Conservation (phyloP, 2,329 filamentous ascomycete species). For the Trichoderma semiorbis region DNA sequence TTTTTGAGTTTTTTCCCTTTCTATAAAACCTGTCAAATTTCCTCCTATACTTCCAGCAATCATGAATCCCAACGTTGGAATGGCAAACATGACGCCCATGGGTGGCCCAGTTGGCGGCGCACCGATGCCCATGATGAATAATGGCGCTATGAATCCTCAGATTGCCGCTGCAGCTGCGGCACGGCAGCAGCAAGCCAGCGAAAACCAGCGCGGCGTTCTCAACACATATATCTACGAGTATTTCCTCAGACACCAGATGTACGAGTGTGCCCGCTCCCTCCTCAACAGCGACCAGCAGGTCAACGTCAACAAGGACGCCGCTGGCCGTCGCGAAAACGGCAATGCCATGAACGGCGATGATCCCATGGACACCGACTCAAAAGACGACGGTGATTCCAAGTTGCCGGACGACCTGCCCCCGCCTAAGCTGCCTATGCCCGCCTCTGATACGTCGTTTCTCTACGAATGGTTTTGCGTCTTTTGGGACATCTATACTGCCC, state of each 20-base stretch:
- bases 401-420: conserved; percentile 76
- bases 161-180: conserved; percentile 31
- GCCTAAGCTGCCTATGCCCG: conserved; percentile 63
- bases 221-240: conserved; percentile 93
- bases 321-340: conserved; percentile 64
- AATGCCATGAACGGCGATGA: conserved; percentile 70
- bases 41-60: conserved; percentile 47
- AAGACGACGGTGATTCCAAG: conserved; percentile 72
- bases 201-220: conserved; percentile 55
- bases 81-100: conserved; percentile 68
- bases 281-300: conserved; percentile 63
- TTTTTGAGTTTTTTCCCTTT: conserved; percentile 11
- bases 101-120: conserved; percentile 61
- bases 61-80: conserved; percentile 61
- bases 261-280: conserved; percentile 75
- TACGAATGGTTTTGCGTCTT: conserved; percentile 97
- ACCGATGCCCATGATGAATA: conserved; percentile 66
- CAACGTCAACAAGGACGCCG: conserved; percentile 65
- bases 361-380: conserved; percentile 77
- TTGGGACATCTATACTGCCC: conserved; percentile 90
- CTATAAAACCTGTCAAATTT: neutral
- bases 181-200: conserved; percentile 42
- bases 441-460: conserved; percentile 76
- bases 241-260: conserved; percentile 81
- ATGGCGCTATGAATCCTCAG: conserved; percentile 41